Evolutionary conservation across 495 filamentous ascomycete species (phyloP).

Genomic region (Penicillium steckii): DNA sequence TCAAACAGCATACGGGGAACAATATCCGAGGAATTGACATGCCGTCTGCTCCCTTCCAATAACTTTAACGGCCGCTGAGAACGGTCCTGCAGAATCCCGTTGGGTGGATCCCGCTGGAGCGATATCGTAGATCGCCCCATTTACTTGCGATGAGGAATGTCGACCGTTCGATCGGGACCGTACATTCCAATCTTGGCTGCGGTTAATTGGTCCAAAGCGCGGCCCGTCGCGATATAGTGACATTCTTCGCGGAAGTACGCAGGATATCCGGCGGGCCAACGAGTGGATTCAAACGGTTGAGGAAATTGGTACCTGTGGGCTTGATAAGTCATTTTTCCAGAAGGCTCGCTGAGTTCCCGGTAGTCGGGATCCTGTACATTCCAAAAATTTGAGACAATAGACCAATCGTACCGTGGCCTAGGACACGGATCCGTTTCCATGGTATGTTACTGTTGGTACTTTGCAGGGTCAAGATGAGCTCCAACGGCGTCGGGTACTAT

Average conservation of each 20-base stretch:
- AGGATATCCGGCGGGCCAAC: neutral
- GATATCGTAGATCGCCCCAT: constrained; percentile 1
- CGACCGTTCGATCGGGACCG: constrained; percentile 18
- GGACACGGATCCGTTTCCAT: neutral
- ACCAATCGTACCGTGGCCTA: neutral
- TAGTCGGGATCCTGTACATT: neutral
- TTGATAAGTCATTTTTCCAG: neutral
- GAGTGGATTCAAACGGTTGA: neutral
- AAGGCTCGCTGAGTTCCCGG: neutral
- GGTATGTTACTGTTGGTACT: neutral
- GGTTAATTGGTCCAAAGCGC: neutral
- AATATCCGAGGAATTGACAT: constrained; percentile 10
- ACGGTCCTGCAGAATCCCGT: constrained; percentile 7
- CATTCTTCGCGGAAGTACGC: constrained; percentile 9
- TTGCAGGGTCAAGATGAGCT: neutral
- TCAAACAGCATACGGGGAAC: neutral
- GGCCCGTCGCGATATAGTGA: neutral
- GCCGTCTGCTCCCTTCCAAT: neutral
- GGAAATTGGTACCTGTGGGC: neutral
- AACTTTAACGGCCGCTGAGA: constrained; percentile 3
- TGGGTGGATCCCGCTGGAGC: too few species aligned
- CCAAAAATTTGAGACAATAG: neutral
- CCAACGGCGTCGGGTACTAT: neutral
- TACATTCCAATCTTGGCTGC: constrained; percentile 9
- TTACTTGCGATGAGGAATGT: constrained; percentile 17